Conservation (phyloP, 768 basidiomycete species). For the Pleurotus platypus region DNA sequence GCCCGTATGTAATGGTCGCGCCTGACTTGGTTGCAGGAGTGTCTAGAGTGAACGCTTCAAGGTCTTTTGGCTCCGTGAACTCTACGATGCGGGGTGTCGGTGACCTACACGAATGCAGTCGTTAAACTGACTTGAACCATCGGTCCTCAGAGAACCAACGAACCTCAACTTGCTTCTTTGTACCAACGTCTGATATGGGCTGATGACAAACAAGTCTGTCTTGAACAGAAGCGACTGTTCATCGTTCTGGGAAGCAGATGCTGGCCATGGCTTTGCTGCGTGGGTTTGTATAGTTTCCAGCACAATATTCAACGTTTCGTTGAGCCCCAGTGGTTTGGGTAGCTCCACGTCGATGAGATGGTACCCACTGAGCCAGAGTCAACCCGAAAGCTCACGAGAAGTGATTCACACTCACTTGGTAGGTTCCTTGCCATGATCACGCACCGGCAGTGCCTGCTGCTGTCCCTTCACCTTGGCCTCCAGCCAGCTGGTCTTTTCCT, state of each 20-base stretch:
- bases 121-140: conserved; percentile 2
- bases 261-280: conserved; percentile 73
- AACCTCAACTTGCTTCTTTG: conserved; percentile 89
- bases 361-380: conserved; percentile 28
- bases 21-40: conserved; percentile 67
- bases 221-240: conserved; percentile 78
- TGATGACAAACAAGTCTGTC: conserved; percentile 75
- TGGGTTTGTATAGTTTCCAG: conserved; percentile 79
- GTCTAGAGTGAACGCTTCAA: conserved; percentile 61
- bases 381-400: neutral
- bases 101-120: conserved; percentile 40
- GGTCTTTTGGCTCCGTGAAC: conserved; percentile 61
- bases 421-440: conserved; percentile 44
- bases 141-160: conserved; percentile 17
- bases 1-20: conserved; percentile 83
- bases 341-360: conserved; percentile 61
- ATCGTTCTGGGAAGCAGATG: conserved; percentile 67
- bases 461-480: conserved; percentile 81
- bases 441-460: conserved; percentile 44
- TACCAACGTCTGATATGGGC: conserved; percentile 75
- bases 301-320: conserved; percentile 70
- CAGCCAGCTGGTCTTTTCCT: conserved; percentile 67
- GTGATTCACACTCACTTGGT: conserved; percentile 42
- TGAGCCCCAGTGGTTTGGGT: conserved; percentile 53
- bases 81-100: conserved; percentile 67